Evolutionary conservation across 768 basidiomycete species (phyloP).

Genomic region (Cystobasidium onofrii): DNA sequence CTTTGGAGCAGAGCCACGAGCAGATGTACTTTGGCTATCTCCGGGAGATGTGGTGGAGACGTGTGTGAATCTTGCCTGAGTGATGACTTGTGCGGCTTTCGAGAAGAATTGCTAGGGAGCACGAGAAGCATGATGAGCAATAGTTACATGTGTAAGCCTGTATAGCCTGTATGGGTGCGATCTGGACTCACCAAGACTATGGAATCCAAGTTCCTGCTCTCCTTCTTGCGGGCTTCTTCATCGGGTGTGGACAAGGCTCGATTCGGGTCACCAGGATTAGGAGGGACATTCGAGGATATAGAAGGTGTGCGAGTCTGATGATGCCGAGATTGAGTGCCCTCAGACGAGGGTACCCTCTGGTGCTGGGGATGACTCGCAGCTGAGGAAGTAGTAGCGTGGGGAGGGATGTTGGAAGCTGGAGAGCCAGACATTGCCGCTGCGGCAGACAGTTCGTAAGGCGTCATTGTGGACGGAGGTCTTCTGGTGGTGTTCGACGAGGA

Average conservation of each 20-base stretch:
- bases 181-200: conserved; percentile 26
- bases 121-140: neutral
- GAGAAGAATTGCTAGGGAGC: conserved; percentile 38
- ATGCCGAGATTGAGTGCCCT: neutral
- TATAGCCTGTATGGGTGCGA: too few relatives aligned
- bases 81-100: conserved; percentile 39
- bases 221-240: conserved; percentile 24
- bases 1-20: neutral
- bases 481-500: too few relatives aligned
- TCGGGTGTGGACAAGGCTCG: neutral
- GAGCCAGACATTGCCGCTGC: neutral
- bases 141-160: too few relatives aligned
- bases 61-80: conserved; percentile 36
- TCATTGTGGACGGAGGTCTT: neutral
- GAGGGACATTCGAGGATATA: neutral
- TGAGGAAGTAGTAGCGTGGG: neutral
- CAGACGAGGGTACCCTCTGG: neutral
- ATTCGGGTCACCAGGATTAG: neutral
- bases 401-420: neutral
- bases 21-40: neutral
- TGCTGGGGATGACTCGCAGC: neutral
- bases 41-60: neutral
- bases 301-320: neutral
- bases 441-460: neutral
- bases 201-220: conserved; percentile 25